Conservation (phyloP, 1,139 yeast species). For the Fermentozyma sake region DNA sequence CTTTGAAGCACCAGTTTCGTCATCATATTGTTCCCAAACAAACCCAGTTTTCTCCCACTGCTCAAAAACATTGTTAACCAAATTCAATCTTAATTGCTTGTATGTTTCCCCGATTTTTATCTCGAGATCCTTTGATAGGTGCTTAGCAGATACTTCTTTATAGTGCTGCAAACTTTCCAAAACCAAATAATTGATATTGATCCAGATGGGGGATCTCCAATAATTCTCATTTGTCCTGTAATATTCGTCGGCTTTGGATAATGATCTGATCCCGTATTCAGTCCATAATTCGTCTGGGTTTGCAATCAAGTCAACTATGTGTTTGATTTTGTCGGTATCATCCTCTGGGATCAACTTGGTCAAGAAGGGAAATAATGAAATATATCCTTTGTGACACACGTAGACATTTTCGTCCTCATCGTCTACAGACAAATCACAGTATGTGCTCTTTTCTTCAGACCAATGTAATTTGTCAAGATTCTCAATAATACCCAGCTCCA, state of each 20-base stretch:
- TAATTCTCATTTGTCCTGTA: conserved; percentile 85
- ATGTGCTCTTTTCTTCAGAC: conserved; percentile 62
- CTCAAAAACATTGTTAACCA: conserved; percentile 62
- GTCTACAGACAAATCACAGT: conserved; percentile 81
- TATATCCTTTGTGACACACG: conserved; percentile 87
- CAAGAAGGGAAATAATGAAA: conserved; percentile 80
- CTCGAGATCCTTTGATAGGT: conserved; percentile 4
- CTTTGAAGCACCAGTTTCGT: conserved; percentile 64
- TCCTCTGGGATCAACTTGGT: conserved; percentile 58
- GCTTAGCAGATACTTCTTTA: conserved; percentile 9
- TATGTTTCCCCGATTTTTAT: conserved; percentile 42
- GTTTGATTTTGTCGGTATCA: conserved; percentile 46
- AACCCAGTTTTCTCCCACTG: conserved; percentile 76
- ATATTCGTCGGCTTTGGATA: conserved; percentile 61
- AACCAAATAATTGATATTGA: conserved; percentile 80
- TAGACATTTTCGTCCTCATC: conserved; percentile 60
- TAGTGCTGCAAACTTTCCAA: conserved; percentile 69
- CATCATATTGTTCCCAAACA: conserved; percentile 91
- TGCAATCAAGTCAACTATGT: conserved; percentile 52
- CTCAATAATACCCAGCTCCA: conserved; percentile 52
- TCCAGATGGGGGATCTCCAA: conserved; percentile 96
- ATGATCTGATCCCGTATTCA: conserved; percentile 73
- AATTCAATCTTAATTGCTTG: conserved; percentile 52
- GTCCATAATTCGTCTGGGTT: conserved; percentile 79
- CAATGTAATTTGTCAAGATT: conserved; percentile 78